Percentiles rank a stretch among this genome's conserved stretches.
These are phyloP conservation scores for Sherardia arvensis DNA, from an alignment of 257 asterid species.

Conservation along the genomic window DNA sequence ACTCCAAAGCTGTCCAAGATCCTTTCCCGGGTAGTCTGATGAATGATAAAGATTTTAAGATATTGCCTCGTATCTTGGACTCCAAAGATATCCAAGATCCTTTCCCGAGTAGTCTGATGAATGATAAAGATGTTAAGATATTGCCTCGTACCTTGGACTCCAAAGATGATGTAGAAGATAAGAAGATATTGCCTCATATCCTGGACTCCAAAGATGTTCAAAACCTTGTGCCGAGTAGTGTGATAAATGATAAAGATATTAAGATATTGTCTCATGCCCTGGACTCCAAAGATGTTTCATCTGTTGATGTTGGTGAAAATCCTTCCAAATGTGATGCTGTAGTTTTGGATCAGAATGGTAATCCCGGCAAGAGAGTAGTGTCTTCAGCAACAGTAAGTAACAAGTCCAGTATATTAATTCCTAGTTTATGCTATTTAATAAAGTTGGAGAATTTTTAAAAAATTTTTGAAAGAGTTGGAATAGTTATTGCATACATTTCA, in stretches of 20 bases:
- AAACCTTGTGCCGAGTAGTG: neutral
- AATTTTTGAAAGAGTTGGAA: too few relatives aligned
- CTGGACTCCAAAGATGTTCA: too few relatives aligned
- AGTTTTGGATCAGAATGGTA: neutral
- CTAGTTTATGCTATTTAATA: neutral
- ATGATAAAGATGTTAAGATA: neutral
- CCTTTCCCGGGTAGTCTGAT: neutral
- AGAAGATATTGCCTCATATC: neutral
- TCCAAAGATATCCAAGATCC: neutral
- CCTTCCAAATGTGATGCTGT: neutral
- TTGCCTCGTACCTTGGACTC: neutral
- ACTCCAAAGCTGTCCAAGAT: neutral
- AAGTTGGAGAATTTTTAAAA: too few relatives aligned
- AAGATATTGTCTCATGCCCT: neutral
- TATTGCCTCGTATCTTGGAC: neutral
- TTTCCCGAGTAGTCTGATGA: neutral
- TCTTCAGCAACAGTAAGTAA: slow-evolving; percentile 12
- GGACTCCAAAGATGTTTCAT: neutral
- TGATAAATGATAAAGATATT: neutral
- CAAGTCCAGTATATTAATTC: neutral
- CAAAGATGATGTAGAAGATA: neutral
- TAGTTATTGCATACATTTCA: neutral
- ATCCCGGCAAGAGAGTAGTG: slow-evolving; percentile 5
- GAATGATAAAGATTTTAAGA: slow-evolving; percentile 1
- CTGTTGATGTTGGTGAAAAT: neutral